Percentiles rank a stretch among this genome's conserved stretches.
Conservation (phyloP, 495 filamentous ascomycete species). For the Amniculicola lignicola region DNA sequence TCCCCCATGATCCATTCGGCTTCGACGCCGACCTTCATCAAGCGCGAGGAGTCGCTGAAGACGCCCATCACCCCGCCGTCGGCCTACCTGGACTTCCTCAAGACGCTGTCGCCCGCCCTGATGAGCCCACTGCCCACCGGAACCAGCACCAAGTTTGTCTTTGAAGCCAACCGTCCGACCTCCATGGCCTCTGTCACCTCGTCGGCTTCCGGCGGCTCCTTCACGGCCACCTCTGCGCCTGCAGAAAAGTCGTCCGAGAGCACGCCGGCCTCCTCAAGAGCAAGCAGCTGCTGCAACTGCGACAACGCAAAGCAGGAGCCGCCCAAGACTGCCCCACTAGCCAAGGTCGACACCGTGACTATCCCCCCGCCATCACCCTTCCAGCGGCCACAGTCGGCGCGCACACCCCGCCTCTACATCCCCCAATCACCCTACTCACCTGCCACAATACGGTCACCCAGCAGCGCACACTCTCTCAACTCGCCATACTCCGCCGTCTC, state of each 20-base stretch:
- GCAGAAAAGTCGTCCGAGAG: constrained; percentile 22
- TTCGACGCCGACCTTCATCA: constrained; percentile 49
- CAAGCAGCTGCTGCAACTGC: constrained; percentile 55
- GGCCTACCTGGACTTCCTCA: constrained; percentile 91
- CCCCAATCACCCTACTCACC: constrained; percentile 60
- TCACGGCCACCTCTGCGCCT: constrained; percentile 28
- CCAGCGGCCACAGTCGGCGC: constrained; percentile 56
- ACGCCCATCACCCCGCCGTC: constrained; percentile 91
- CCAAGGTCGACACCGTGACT: constrained; percentile 21
- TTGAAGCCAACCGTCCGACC: constrained; percentile 42
- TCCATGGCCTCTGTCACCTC: constrained; percentile 31
- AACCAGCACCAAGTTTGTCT: constrained; percentile 41
- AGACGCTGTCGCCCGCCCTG: constrained; percentile 67
- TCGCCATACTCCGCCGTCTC: constrained; percentile 46
- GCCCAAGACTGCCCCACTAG: constrained; percentile 18
- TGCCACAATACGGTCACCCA: constrained; percentile 48
- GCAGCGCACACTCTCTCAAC: constrained; percentile 48
- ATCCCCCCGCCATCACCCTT: constrained; percentile 46
- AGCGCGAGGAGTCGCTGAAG: constrained; percentile 55
- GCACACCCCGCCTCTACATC: constrained; percentile 55
- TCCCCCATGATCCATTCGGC: constrained; percentile 49
- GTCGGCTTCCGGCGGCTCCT: constrained; percentile 25
- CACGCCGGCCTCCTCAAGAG: constrained; percentile 54
- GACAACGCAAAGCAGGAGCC: constrained; percentile 46
- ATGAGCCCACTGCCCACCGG: constrained; percentile 43